Percentiles rank a stretch among this genome's conserved stretches.
Evolutionary conservation across 2,329 filamentous ascomycete genomes (phyloP).

Genomic region (Alternaria brassicae): DNA sequence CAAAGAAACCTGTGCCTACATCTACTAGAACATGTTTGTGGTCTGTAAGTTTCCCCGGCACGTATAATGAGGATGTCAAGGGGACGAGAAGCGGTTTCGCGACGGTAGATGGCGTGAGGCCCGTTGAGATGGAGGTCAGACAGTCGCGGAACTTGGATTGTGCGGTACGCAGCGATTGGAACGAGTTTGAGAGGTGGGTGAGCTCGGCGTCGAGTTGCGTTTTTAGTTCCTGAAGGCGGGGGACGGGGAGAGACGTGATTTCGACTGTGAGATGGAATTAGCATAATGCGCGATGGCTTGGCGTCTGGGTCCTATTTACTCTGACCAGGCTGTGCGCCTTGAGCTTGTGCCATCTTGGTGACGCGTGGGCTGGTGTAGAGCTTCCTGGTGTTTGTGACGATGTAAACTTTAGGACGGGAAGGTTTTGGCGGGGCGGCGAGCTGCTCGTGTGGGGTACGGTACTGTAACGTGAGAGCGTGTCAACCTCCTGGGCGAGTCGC

Average conservation of each 20-base stretch:
- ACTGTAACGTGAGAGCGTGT: conserved; percentile 34
- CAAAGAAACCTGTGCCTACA: conserved; percentile 90
- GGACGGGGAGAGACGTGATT: conserved; percentile 78
- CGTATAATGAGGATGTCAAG: conserved; percentile 92
- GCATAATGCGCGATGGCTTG: background rate
- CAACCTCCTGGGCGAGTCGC: conserved; percentile 5
- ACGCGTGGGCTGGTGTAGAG: conserved; percentile 3
- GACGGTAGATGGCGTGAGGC: conserved; percentile 54
- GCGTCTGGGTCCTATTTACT: conserved; percentile 24
- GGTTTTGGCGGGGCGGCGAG: conserved; percentile 31
- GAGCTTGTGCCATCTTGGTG: conserved; percentile 33
- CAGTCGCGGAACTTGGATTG: conserved; percentile 94
- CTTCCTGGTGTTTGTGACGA: conserved; percentile 7
- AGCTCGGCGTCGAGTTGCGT: conserved; percentile 96
- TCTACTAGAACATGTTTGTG: conserved; percentile 70
- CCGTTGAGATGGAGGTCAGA: conserved; percentile 74
- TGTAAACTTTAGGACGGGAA: conserved; percentile 23
- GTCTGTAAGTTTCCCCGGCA: conserved; percentile 76
- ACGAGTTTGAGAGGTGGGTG: conserved; percentile 89
- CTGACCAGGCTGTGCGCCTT: conserved; percentile 36
- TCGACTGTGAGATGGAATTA: conserved; percentile 56
- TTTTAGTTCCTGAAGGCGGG: conserved; percentile 90
- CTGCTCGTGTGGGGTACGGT: conserved; percentile 16
- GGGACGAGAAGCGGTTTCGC: conserved; percentile 81
- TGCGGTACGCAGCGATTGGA: conserved; percentile 85